phyloP scores from a whole-genome alignment of 2,329 filamentous ascomycete species.

The Neoarthrinium moseri region DNA sequence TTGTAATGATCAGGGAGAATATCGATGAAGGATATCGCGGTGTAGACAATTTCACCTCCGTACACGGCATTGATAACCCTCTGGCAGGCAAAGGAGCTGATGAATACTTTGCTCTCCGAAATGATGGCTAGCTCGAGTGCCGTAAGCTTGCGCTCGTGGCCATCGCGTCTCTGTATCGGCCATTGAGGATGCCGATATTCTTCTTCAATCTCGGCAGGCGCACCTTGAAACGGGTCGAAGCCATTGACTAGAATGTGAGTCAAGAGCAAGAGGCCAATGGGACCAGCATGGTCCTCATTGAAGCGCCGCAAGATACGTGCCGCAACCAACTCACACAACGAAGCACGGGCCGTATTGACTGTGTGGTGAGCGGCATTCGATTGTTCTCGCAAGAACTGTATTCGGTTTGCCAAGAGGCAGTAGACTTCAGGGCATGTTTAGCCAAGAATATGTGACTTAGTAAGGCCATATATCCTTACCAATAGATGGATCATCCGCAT shows the following conservation, averaged over 20 bases:
- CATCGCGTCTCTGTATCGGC: conserved; percentile 35
- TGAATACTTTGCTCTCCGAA: conserved; percentile 67
- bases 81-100: conserved; percentile 65
- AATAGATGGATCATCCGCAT: conserved; percentile 62
- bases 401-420: conserved; percentile 68
- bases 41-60: conserved; percentile 67
- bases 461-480: conserved; percentile 42
- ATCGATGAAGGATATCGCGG: conserved; percentile 67
- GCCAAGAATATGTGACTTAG: too few species aligned
- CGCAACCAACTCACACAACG: conserved; percentile 68
- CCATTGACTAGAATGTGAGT: conserved; percentile 69
- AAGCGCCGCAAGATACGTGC: conserved; percentile 65
- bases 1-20: conserved; percentile 75
- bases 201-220: conserved; percentile 56
- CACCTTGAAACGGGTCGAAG: conserved; percentile 71
- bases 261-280: conserved; percentile 61
- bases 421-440: conserved; percentile 49
- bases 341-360: conserved; percentile 66
- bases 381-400: conserved; percentile 68
- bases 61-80: conserved; percentile 72
- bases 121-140: conserved; percentile 72
- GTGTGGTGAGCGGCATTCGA: conserved; percentile 65
- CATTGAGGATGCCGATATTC: conserved; percentile 41
- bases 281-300: conserved; percentile 65
- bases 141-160: conserved; percentile 56